These are phyloP conservation scores for Apiospora koreana DNA, from an alignment of 2,329 filamentous ascomycete genomes.

Conservation along the genomic window DNA sequence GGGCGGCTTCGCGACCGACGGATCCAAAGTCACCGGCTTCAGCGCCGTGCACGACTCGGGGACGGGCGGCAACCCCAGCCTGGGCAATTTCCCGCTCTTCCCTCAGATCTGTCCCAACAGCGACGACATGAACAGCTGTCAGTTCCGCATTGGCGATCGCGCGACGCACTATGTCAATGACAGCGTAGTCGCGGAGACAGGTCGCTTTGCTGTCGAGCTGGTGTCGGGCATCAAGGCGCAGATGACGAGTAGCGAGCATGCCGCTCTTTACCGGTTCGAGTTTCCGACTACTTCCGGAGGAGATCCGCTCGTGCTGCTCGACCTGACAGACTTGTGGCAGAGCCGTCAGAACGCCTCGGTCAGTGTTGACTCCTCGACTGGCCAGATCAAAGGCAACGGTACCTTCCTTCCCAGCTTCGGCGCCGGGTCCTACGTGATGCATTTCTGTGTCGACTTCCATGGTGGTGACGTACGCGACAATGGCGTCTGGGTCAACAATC, in stretches of 20 bases:
- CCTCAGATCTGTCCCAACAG: conserved; percentile 41
- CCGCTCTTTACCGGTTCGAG: conserved; percentile 61
- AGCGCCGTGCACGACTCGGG: conserved; percentile 47
- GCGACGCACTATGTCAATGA: conserved; percentile 39
- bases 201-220: conserved; percentile 60
- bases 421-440: conserved; percentile 55
- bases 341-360: conserved; percentile 51
- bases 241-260: conserved; percentile 62
- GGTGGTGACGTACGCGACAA: conserved; percentile 39
- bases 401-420: conserved; percentile 64
- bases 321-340: conserved; percentile 60
- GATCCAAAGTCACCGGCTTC: conserved; percentile 51
- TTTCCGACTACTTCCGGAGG: conserved; percentile 43
- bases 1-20: conserved; percentile 48
- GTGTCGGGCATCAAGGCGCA: conserved; percentile 54
- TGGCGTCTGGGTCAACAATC: conserved; percentile 42
- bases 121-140: conserved; percentile 57
- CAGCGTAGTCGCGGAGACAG: conserved; percentile 49
- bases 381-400: conserved; percentile 57
- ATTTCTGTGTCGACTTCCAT: conserved; percentile 63
- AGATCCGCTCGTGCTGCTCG: conserved; percentile 57
- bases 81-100: conserved; percentile 49
- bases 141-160: conserved; percentile 51
- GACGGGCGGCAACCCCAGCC: conserved; percentile 44
- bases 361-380: conserved; percentile 48